phyloP scores from a whole-genome alignment of 805 yeast genomes.

The Cyberlindnera maritima region DNA sequence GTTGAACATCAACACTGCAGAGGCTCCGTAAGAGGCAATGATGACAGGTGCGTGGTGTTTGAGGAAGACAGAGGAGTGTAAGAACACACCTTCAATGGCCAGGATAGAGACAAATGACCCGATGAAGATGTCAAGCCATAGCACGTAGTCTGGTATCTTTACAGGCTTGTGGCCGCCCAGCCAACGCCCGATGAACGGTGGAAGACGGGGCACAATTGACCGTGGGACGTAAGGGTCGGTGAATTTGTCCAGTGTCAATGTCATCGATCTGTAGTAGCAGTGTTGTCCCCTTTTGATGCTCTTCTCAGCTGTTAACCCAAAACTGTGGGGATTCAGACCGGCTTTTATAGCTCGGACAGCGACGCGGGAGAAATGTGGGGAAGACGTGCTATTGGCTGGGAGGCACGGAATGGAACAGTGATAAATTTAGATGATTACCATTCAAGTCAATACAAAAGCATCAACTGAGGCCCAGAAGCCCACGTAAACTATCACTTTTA shows the following conservation, averaged over 20 bases:
- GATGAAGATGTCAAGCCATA: slow-evolving; percentile 46
- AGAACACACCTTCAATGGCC: slow-evolving; percentile 45
- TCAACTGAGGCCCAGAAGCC: too few species aligned
- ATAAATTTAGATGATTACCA: too few species aligned
- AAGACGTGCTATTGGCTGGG: too few species aligned
- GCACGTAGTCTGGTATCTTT: slow-evolving; percentile 33
- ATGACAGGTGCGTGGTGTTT: slow-evolving; percentile 42
- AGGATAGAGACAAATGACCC: slow-evolving; percentile 46
- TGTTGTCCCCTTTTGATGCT: too few species aligned
- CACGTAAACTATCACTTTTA: too few species aligned
- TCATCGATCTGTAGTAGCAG: too few species aligned
- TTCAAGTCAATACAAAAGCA: too few species aligned
- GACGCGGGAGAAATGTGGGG: too few species aligned
- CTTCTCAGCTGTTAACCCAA: too few species aligned
- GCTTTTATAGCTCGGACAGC: too few species aligned
- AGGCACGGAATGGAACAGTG: too few species aligned
- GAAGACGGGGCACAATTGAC: slow-evolving; percentile 32
- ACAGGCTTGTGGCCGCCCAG: slow-evolving; percentile 36
- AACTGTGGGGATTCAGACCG: too few species aligned
- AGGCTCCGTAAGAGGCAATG: slow-evolving; percentile 60
- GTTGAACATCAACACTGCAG: slow-evolving; percentile 58
- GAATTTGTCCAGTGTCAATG: slow-evolving; percentile 20
- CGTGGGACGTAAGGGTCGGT: slow-evolving; percentile 20
- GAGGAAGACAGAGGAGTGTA: slow-evolving; percentile 35
- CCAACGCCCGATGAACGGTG: slow-evolving; percentile 34